Evolutionary conservation across 108 stramenopile species (phyloP), one percentile per base, ranked within the genome.

Genomic region (Cyclostephanos tholiformis): DNA sequence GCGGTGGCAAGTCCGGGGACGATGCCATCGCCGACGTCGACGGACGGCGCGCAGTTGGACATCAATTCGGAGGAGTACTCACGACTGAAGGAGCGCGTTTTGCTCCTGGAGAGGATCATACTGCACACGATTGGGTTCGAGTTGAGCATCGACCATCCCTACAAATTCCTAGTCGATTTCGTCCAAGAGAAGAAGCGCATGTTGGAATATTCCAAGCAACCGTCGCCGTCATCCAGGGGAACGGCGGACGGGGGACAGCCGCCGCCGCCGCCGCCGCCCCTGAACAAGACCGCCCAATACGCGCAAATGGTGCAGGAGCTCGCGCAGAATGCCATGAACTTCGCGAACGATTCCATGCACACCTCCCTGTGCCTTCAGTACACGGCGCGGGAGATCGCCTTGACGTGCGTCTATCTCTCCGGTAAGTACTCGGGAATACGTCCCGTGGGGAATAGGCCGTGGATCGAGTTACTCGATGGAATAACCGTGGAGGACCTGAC

Each of bases 61-160:
- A 63, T 80, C 1, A 87, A 92, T 55, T 73, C 84, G 19, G 89
- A 93, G 67, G 95, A 95, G 69, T 93, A 88, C 69, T 43, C 69
- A 27, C 86, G 88, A 41, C 67, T 91, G n/a, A 92, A 92, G 69
- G 93, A 96, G 64, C 86, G 91, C 1, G 85, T 94, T 32, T 66
- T 96, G 26, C 61, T 96, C 20, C 35, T 92, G 71, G 95, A 96
- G 78, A 83, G 95, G 36, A 86, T 96, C 36, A 89, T 96, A 69
- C 72, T 96, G 26, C 90, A 93, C 63, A 96, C 95, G 8, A 91
- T 96, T 59, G 89, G 89, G 16, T 96, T 96, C 72, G 95, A 96
- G 61, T 66, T 96, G 57, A 87, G 82, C 50, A 84, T 94, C 49
- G 81, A 87, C 36, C 95, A 96, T 76, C 92, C 95, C 3, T 94